Conservation (phyloP, 352 stramenopile genomes). For the Pythium diclinum region DNA sequence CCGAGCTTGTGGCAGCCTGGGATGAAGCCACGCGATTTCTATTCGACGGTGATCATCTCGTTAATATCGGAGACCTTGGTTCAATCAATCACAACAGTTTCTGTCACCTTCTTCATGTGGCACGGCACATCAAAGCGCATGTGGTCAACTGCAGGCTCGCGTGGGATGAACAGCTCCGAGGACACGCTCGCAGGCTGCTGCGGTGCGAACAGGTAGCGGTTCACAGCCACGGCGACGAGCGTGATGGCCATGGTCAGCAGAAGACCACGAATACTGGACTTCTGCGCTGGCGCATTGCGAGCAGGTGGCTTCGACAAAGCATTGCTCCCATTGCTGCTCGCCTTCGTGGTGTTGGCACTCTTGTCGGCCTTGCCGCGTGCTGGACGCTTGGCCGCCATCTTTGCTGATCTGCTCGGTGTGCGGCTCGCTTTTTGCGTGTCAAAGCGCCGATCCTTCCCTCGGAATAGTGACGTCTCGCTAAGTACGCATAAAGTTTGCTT, state of each 20-base stretch:
- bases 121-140: conserved; percentile 57
- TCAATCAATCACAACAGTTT: too few relatives aligned
- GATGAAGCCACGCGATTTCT: conserved; percentile 49
- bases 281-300: too few relatives aligned
- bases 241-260: conserved; percentile 12
- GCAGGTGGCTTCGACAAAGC: too few relatives aligned
- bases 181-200: neutral
- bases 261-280: neutral
- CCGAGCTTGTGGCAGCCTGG: conserved; percentile 62
- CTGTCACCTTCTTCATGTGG: conserved; percentile 40
- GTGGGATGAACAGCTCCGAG: conserved; percentile 23
- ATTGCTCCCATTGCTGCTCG: too few relatives aligned
- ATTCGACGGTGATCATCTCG: neutral
- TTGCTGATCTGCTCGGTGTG: neutral
- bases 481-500: too few relatives aligned
- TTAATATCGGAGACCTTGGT: too few relatives aligned
- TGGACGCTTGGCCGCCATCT: conserved; percentile 15
- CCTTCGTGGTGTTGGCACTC: neutral
- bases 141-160: conserved; percentile 26
- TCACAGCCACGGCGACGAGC: conserved; percentile 15
- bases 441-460: neutral
- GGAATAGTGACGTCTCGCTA: neutral
- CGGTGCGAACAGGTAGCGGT: conserved; percentile 14
- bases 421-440: neutral
- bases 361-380: conserved; percentile 7